Percentiles rank a stretch among this genome's conserved stretches.
These are phyloP conservation scores for Fusarium decemcellulare DNA, from an alignment of 2,329 filamentous ascomycete genomes.

Conservation along the genomic window DNA sequence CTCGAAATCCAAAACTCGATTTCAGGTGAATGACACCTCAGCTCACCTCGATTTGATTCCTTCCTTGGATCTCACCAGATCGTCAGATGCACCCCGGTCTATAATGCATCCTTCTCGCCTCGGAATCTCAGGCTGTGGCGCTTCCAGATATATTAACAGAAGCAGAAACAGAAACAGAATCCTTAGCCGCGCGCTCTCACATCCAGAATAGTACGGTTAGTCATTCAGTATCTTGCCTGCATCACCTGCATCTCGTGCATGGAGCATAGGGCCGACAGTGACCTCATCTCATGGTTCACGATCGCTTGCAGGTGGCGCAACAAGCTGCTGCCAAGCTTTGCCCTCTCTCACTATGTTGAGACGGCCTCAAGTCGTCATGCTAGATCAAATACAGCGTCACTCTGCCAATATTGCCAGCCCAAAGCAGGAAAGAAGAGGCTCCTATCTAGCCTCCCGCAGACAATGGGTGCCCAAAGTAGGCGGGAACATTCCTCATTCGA, in stretches of 20 bases:
- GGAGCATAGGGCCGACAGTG: neutral
- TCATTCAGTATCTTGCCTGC: neutral
- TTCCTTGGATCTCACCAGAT: neutral
- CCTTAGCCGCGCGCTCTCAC: conserved; percentile 7
- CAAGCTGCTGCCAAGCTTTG: conserved; percentile 6
- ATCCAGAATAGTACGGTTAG: no score
- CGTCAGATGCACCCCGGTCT: neutral
- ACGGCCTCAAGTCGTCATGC: no score
- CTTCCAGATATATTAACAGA: conserved; percentile 34
- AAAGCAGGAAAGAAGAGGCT: no score
- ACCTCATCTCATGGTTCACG: neutral
- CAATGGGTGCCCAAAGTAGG: conserved; percentile 7
- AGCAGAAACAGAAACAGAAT: neutral
- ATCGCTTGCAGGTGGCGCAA: neutral
- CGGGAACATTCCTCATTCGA: conserved; percentile 33
- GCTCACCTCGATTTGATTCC: neutral
- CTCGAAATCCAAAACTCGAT: neutral
- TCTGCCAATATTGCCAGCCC: no score
- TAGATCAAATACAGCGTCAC: no score
- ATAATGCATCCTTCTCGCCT: neutral
- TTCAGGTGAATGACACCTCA: conserved; percentile 6
- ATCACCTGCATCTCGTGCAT: neutral
- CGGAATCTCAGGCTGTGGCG: conserved; percentile 5
- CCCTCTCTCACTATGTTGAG: no score
- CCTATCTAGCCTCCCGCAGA: neutral